phyloP scores from a whole-genome alignment of 2,329 filamentous ascomycete species.

The Plenodomus tracheiphilus region DNA sequence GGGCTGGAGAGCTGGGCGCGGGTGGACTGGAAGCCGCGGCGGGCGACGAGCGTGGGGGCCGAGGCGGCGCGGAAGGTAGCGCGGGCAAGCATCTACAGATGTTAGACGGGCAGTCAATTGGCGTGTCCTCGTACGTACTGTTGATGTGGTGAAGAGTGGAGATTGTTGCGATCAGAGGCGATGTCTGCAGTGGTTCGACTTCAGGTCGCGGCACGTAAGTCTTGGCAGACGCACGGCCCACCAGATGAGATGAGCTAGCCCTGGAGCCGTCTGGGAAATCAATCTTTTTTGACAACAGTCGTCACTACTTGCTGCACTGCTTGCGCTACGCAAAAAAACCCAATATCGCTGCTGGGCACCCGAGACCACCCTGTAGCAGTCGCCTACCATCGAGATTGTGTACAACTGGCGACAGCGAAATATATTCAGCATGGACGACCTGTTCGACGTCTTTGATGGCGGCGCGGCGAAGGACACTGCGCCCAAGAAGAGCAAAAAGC shows the following conservation, averaged over 20 bases:
- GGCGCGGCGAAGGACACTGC: constrained; percentile 28
- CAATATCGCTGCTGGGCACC: not conserved
- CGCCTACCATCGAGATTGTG: no score
- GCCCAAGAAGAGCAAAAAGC: constrained; percentile 72
- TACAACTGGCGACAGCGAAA: not conserved
- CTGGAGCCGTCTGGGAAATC: not conserved
- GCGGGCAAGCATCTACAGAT: constrained; percentile 75
- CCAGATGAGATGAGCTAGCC: not conserved
- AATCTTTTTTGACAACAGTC: not conserved
- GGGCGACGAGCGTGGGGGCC: constrained; percentile 69
- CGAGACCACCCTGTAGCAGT: no score
- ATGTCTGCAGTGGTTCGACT: constrained; percentile 10
- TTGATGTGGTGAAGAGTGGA: constrained; percentile 32
- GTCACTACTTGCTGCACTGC: not conserved
- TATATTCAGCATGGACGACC: constrained; percentile 43
- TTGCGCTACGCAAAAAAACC: not conserved
- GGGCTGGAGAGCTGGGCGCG: constrained; percentile 82
- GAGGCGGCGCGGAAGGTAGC: constrained; percentile 64
- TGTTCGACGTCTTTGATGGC: constrained; percentile 52
- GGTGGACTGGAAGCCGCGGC: constrained; percentile 93
- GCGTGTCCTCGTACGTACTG: constrained; percentile 26
- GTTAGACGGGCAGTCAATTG: constrained; percentile 43
- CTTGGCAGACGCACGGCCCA: constrained; percentile 1
- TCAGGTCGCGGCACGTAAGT: not conserved
- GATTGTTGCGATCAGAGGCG: constrained; percentile 16